Base-by-base conservation (phyloP, 345 rosid species). In the Lagerstroemia speciosa region DNA sequence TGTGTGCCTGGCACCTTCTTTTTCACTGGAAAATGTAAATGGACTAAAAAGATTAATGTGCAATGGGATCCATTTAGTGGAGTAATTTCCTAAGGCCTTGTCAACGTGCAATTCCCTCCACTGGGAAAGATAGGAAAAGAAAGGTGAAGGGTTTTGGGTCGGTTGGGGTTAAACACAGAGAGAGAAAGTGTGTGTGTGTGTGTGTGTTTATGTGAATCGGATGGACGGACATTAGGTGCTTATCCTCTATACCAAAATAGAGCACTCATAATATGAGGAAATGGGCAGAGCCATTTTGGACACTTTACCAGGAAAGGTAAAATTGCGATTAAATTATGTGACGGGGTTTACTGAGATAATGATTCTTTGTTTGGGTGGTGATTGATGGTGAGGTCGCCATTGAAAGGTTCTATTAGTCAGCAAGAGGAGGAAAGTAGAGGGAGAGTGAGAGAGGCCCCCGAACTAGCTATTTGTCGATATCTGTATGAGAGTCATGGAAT, bases 341-440 rank as follows among this genome's bases (percentile, higher is more conserved):
- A 16, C 15, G 11, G 3, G 15, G 0, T 29, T 34, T 33, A n/a
- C 37, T 62, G 41, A 34, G 67, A 64, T 64, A 37, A 64, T 64
- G 67, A 64, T 36, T 36, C 67, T 34, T 63, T 6, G 4, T 37
- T 64, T 37, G 67, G 24, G 67, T 36, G 67, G 67, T 37, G 46
- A 64, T 64, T 3, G 38, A 15, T 27, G 19, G 20, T 27, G 19
- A 9, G 37, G 16, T 5, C 17, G 46, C 38, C 38, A 36, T 36
- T 36, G 38, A 9, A 9, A 36, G 24, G 46, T 22, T 64, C 29
- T 29, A 2, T 20, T 24, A 64, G 40, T 34, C 67, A 64, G 40
- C 29, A 64, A 37, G 37, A 7, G 22, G 61, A 55, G 24, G 12
- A 9, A 36, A 9, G 8, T 5, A 36, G 38, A 36, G 38, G 8